These are phyloP conservation scores for Eucalyptus paniculata DNA, from an alignment of 345 rosid genomes.

Conservation along the genomic window DNA sequence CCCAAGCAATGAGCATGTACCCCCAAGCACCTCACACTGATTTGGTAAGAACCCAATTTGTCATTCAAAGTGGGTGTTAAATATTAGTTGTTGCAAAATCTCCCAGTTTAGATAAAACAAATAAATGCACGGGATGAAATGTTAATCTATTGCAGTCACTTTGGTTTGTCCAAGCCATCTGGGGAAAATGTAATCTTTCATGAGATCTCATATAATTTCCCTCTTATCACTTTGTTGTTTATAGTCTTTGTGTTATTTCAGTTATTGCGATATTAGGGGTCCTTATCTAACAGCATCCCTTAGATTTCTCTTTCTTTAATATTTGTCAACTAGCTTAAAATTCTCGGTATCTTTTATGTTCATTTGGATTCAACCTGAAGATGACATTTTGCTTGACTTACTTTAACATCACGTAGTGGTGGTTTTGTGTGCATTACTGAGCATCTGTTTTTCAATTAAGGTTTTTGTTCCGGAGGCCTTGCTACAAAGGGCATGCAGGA, in stretches of 20 bases:
- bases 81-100: not conserved
- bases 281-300: not conserved
- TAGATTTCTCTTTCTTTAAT: not conserved
- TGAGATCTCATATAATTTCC: not conserved
- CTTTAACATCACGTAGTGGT: not conserved
- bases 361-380: not conserved
- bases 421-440: not conserved
- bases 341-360: not conserved
- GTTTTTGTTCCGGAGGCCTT: constrained; percentile 54
- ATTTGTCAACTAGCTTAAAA: not conserved
- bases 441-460: constrained; percentile 11
- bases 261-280: not conserved
- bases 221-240: not conserved
- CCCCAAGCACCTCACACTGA: constrained; percentile 70
- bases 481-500: constrained; percentile 22
- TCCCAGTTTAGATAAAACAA: not conserved
- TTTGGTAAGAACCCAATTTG: constrained; percentile 32
- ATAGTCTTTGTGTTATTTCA: not conserved
- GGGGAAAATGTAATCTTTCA: not conserved
- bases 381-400: not conserved
- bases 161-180: not conserved
- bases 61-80: not conserved
- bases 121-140: not conserved
- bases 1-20: constrained; percentile 34
- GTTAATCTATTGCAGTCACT: not conserved